Percentiles rank a stretch among this genome's conserved stretches.
These are phyloP conservation scores for Sarocladium kiliense DNA, from an alignment of 2,329 filamentous ascomycete genomes.

Conservation along the genomic window DNA sequence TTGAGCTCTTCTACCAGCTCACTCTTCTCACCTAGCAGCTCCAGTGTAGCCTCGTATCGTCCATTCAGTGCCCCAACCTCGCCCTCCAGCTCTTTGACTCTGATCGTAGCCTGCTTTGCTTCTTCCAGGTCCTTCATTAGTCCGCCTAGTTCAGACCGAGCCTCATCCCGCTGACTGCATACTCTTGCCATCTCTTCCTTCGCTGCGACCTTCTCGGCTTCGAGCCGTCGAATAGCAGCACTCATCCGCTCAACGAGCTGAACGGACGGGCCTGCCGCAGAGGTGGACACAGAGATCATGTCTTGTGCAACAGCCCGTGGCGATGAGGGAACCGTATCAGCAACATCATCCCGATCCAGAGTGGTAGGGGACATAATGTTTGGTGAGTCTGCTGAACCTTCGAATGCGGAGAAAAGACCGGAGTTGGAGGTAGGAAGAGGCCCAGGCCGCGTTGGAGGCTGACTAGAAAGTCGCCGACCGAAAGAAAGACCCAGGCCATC, in stretches of 20 bases:
- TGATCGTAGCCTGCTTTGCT: conserved; percentile 54
- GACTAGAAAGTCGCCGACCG: conserved; percentile 43
- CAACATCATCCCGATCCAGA: conserved; percentile 46
- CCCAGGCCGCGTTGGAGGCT: conserved; percentile 38
- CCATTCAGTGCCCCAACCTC: conserved; percentile 65
- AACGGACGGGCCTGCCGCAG: conserved; percentile 85
- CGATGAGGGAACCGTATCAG: conserved; percentile 42
- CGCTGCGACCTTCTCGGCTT: conserved; percentile 83
- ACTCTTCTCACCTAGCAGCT: conserved; percentile 95
- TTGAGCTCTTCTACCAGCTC: conserved; percentile 88
- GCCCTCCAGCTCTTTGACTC: conserved; percentile 59
- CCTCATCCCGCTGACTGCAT: conserved; percentile 82
- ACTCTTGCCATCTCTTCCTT: conserved; percentile 82
- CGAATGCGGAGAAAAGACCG: conserved; percentile 44
- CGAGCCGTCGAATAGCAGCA: conserved; percentile 81
- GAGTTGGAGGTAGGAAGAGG: conserved; percentile 32
- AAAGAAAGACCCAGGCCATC: conserved; percentile 32
- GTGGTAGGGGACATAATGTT: conserved; percentile 32
- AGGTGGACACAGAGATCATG: conserved; percentile 83
- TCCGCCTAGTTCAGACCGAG: conserved; percentile 81
- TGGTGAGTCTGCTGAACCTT: conserved; percentile 29
- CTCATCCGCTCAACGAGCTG: conserved; percentile 96
- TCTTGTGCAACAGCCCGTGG: conserved; percentile 72
- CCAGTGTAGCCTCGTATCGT: conserved; percentile 84
- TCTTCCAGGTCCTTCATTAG: conserved; percentile 83